Conservation (phyloP, 805 yeast genomes). For the Candida nitratophila region DNA sequence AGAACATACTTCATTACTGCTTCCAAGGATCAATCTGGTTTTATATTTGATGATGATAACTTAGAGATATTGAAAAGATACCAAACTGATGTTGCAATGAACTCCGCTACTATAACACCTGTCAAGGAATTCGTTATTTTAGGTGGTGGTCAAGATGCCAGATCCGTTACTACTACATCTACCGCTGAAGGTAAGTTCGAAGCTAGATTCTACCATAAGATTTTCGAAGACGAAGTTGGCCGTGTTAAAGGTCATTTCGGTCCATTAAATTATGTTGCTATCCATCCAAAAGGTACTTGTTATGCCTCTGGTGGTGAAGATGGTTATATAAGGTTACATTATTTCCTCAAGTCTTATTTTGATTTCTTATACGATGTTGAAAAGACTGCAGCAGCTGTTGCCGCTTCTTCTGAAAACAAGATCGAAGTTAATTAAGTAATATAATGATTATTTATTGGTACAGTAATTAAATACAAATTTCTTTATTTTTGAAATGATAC, state of each 20-base stretch:
- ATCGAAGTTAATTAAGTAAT: not conserved
- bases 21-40: constrained; percentile 85
- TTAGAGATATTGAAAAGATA: constrained; percentile 66
- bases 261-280: constrained; percentile 90
- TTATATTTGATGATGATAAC: constrained; percentile 70
- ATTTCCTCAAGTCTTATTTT: constrained; percentile 85
- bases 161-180: constrained; percentile 96
- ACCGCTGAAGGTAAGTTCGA: constrained; percentile 93
- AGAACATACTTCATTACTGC: constrained; percentile 85
- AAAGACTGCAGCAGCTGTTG: constrained; percentile 54
- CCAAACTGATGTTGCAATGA: constrained; percentile 87
- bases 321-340: constrained; percentile 92
- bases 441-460: too few species aligned
- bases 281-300: constrained; percentile 88
- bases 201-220: constrained; percentile 91
- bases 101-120: constrained; percentile 92
- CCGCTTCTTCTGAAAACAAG: not conserved
- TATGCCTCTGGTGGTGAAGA: constrained; percentile 99
- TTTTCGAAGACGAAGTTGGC: constrained; percentile 93
- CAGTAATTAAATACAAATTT: not conserved
- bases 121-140: constrained; percentile 84
- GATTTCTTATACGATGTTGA: constrained; percentile 93
- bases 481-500: not conserved
- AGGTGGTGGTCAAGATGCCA: constrained; percentile 99
- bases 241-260: constrained; percentile 99